Base-by-base conservation (phyloP, 2,329 filamentous ascomycete genomes). In the Thyridium curvatum region DNA sequence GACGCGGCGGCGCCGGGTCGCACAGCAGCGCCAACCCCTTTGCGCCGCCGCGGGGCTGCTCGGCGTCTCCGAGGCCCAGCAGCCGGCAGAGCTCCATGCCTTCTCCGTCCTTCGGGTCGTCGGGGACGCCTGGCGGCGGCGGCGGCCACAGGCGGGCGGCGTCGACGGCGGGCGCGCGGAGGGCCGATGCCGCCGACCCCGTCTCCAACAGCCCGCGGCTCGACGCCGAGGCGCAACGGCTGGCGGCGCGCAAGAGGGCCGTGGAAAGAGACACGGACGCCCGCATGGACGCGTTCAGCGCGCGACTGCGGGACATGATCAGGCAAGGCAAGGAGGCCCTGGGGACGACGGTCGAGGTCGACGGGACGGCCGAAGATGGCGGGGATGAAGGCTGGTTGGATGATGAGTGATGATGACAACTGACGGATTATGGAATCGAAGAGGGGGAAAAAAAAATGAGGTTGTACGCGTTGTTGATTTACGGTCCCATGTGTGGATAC, bases 271-370 rank as follows among this genome's bases (percentile, higher is more conserved):
- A 90, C 50, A 77, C 86, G 8, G 89, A 97, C 50, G 78, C 82
- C 32, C 81, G 84, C 38, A 84, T 97, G 50, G 80, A 79, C 35
- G 77, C 83, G 18, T 80, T 97, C 61, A 94, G 93, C 55, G 72
- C 78, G 35, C 79, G 85, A 50, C 66, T 97, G 35, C 78, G 85
- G 54, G 84, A 82, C 28, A 88, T 98, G 84, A 94, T 98, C 39
- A 74, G 82, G 2, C 84, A 97, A 60, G 93, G 90, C 1, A 84
- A 84, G 50, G 84, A 93, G 59, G 93, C 93, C 2, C 64, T 98
- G 14, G 90, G 83, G 3, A 85, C 84, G 15, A 84, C 69, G 31
- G 68, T 86, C 36, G 80, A 86, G 53, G 71, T 88, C 32, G 72
- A 77, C 30, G 63, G 64, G 18, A 57, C n/a, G n/a, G n/a, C 63